Percentiles rank a stretch among this genome's conserved stretches.
phyloP scores from a whole-genome alignment of 2,329 filamentous ascomycete species.

The Trichoderma gracile region DNA sequence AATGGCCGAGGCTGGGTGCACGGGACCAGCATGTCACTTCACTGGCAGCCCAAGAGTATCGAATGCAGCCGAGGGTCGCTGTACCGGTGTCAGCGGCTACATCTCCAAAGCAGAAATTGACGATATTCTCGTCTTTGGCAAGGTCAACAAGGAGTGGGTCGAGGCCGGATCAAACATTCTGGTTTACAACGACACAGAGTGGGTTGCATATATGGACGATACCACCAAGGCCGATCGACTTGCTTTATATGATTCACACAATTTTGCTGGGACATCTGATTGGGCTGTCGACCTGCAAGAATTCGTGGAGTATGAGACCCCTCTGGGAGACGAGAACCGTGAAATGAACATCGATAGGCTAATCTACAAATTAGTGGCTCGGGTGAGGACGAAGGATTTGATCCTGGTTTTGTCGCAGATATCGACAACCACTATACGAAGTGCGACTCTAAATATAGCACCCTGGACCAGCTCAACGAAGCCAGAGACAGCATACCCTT shows the following conservation, averaged over 20 bases:
- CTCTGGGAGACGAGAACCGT: neutral
- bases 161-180: slow-evolving; percentile 28
- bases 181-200: slow-evolving; percentile 31
- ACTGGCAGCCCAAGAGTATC: no score
- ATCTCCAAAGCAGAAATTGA: slow-evolving; percentile 30
- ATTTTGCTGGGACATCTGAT: slow-evolving; percentile 30
- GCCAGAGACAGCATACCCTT: no score
- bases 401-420: neutral
- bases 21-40: slow-evolving; percentile 29
- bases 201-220: slow-evolving; percentile 33
- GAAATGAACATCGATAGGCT: slow-evolving; percentile 27
- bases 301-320: neutral
- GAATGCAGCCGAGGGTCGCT: no score
- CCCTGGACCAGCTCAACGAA: slow-evolving; percentile 29
- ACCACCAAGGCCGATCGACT: slow-evolving; percentile 28
- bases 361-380: neutral
- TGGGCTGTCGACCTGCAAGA: neutral
- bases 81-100: no score
- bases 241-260: slow-evolving; percentile 25
- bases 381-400: neutral
- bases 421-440: slow-evolving; percentile 7
- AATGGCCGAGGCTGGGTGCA: slow-evolving; percentile 33
- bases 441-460: slow-evolving; percentile 30
- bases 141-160: slow-evolving; percentile 14
- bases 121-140: slow-evolving; percentile 28